Percentiles rank a stretch among this genome's conserved stretches.
phyloP scores from a whole-genome alignment of 169 alveolate genomes.

The Plasmodium relictum region DNA sequence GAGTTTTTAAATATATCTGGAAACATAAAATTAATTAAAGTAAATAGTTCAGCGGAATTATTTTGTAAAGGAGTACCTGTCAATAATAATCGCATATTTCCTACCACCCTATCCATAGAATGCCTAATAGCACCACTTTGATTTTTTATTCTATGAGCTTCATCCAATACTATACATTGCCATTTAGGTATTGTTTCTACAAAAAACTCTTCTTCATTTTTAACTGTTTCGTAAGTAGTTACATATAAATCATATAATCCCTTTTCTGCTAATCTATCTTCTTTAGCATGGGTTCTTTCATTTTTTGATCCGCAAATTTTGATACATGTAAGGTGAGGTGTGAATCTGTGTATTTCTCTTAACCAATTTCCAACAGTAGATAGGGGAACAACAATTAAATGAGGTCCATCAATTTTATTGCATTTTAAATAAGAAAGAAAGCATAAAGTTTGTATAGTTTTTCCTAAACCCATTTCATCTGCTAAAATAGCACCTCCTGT shows the following conservation, averaged over 20 bases:
- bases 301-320: slow-evolving; percentile 92
- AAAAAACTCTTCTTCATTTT: slow-evolving; percentile 92
- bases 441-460: slow-evolving; percentile 93
- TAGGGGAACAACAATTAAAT: slow-evolving; percentile 96
- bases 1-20: slow-evolving; percentile 97
- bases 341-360: slow-evolving; percentile 93
- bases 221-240: slow-evolving; percentile 94
- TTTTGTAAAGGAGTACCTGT: slow-evolving; percentile 98
- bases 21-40: slow-evolving; percentile 95
- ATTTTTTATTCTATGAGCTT: slow-evolving; percentile 99
- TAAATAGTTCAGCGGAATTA: slow-evolving; percentile 95
- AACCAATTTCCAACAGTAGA: slow-evolving; percentile 97
- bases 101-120: slow-evolving; percentile 92
- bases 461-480: slow-evolving; percentile 95
- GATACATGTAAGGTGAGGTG: slow-evolving; percentile 90
- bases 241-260: slow-evolving; percentile 92
- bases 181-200: slow-evolving; percentile 91
- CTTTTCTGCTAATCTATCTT: slow-evolving; percentile 86
- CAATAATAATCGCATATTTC: slow-evolving; percentile 92
- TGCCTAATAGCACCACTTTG: slow-evolving; percentile 95
- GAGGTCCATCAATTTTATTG: slow-evolving; percentile 93
- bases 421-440: slow-evolving; percentile 89
- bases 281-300: slow-evolving; percentile 91
- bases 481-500: slow-evolving; percentile 94
- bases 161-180: slow-evolving; percentile 97